Conservation (phyloP, 2,329 filamentous ascomycete genomes). For the Colletotrichum scovillei region DNA sequence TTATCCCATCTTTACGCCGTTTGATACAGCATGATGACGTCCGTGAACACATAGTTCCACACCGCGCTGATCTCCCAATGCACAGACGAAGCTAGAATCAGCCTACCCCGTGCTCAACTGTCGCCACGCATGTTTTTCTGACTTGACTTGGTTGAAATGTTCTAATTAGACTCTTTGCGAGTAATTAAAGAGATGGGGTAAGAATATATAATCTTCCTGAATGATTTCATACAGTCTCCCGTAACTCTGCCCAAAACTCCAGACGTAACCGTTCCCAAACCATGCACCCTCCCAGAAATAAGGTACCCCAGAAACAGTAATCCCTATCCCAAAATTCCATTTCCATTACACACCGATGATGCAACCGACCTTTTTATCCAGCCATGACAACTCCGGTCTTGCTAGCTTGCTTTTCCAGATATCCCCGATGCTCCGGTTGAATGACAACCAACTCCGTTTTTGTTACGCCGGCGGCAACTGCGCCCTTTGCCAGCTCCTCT, state of each 20-base stretch:
- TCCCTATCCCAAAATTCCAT: neutral
- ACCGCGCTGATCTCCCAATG: neutral
- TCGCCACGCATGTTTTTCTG: neutral
- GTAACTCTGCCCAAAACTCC: conserved; percentile 23
- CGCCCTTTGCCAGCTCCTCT: conserved; percentile 25
- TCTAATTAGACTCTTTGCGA: neutral
- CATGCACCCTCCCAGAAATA: neutral
- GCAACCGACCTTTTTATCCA: neutral
- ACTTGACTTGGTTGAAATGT: neutral
- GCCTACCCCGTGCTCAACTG: neutral
- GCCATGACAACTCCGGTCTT: conserved; percentile 27
- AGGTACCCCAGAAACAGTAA: neutral
- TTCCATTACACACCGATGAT: neutral
- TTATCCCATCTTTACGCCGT: neutral
- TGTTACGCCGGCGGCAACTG: neutral
- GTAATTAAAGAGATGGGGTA: neutral
- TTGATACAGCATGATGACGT: neutral
- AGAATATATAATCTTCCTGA: neutral
- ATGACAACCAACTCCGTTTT: conserved; percentile 18
- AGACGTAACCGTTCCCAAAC: neutral
- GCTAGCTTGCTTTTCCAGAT: conserved; percentile 23
- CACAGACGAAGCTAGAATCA: neutral
- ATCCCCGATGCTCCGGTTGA: conserved; percentile 13
- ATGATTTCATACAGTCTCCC: conserved; percentile 8
- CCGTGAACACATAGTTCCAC: no score